Evolutionary conservation across 225 moss, liverwort and hornwort genomes (phyloP).

Genomic region (Thuidium tamariscinum): DNA sequence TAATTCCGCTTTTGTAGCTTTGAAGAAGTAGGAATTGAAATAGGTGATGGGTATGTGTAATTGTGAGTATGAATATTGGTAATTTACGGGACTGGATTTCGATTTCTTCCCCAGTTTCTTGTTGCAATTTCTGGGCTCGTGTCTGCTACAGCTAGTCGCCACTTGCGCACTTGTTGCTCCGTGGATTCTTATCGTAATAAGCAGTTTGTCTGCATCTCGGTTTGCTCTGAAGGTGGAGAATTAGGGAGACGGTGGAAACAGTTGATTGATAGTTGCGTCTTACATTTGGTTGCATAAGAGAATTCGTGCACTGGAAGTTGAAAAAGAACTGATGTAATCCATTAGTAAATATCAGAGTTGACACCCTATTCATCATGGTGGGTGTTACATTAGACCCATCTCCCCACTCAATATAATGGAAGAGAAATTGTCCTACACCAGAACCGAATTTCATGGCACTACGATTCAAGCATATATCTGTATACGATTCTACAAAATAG

Average conservation of each 20-base stretch:
- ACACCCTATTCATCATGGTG: not conserved
- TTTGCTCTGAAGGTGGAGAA: not conserved
- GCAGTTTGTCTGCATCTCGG: not conserved
- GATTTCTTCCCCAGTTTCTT: not conserved
- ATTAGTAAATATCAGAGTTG: not conserved
- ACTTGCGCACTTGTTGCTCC: not conserved
- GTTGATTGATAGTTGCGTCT: not conserved
- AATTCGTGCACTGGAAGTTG: not conserved
- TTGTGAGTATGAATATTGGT: too few relatives aligned
- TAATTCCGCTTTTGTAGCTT: not conserved
- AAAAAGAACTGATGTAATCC: not conserved
- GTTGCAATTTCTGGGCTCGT: not conserved
- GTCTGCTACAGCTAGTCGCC: not conserved
- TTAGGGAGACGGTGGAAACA: not conserved
- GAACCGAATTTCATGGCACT: not conserved
- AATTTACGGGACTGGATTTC: not conserved
- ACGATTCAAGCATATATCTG: not conserved
- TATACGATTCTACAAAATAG: not conserved
- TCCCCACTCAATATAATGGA: not conserved
- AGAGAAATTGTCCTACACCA: not conserved
- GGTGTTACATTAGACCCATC: accelerated
- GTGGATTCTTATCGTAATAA: too few relatives aligned
- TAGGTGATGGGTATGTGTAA: not conserved
- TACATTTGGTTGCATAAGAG: not conserved
- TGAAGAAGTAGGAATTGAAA: not conserved